phyloP scores from a whole-genome alignment of 2,329 filamentous ascomycete genomes.

The Zymoseptoria tritici region DNA sequence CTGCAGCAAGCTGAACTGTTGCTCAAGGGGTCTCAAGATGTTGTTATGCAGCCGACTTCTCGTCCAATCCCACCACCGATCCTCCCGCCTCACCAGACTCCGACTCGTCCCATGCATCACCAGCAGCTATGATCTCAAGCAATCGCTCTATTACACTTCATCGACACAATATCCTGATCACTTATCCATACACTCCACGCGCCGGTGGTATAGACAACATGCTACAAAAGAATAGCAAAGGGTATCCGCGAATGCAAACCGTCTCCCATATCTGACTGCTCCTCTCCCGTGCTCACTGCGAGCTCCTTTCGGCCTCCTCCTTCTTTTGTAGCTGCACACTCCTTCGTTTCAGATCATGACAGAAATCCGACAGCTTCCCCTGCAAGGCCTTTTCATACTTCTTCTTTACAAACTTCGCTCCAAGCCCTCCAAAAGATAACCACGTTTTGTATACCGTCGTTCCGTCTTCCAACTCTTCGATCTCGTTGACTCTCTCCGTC shows the following conservation, averaged over 20 bases:
- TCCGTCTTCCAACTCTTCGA: slow-evolving; percentile 31
- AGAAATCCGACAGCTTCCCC: slow-evolving; percentile 1
- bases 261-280: not conserved
- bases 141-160: not conserved
- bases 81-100: too few relatives aligned
- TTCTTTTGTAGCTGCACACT: not conserved
- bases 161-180: not conserved
- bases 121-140: too few relatives aligned
- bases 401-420: slow-evolving; percentile 37
- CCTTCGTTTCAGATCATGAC: not conserved
- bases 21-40: too few relatives aligned
- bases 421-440: slow-evolving; percentile 38
- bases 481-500: slow-evolving; percentile 43
- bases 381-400: slow-evolving; percentile 34
- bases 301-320: not conserved
- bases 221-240: not conserved
- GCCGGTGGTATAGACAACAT: not conserved
- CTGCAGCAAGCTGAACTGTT: too few relatives aligned
- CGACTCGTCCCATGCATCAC: too few relatives aligned
- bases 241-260: not conserved
- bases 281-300: not conserved
- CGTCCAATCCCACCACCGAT: too few relatives aligned
- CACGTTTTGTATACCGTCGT: slow-evolving; percentile 35
- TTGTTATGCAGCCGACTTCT: too few relatives aligned
- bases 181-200: not conserved